These are phyloP conservation scores for Stromatinia cepivora DNA, from an alignment of 2,329 filamentous ascomycete species.

Conservation along the genomic window DNA sequence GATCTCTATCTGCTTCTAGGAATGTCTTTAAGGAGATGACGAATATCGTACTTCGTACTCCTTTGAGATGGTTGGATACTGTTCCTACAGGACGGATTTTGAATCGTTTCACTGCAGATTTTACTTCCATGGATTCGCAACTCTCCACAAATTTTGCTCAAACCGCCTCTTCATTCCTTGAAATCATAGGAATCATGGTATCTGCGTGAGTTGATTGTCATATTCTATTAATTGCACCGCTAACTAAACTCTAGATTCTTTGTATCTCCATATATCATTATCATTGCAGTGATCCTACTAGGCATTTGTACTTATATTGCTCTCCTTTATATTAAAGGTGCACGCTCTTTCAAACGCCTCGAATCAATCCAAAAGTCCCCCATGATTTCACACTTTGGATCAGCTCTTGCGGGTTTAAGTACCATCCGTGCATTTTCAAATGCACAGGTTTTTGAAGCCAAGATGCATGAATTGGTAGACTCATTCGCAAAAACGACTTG, in stretches of 20 bases:
- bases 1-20: slow-evolving; percentile 65
- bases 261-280: slow-evolving; percentile 64
- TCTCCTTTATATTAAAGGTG: slow-evolving; percentile 61
- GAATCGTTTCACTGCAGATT: slow-evolving; percentile 76
- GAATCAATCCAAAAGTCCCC: slow-evolving; percentile 75
- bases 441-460: slow-evolving; percentile 61
- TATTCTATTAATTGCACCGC: background rate
- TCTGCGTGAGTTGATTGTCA: slow-evolving; percentile 48
- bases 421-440: slow-evolving; percentile 75
- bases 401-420: slow-evolving; percentile 66
- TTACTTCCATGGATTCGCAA: slow-evolving; percentile 67
- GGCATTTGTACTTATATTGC: slow-evolving; percentile 45
- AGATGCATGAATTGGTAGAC: slow-evolving; percentile 69
- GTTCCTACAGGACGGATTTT: slow-evolving; percentile 72
- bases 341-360: slow-evolving; percentile 71
- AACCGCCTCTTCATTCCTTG: slow-evolving; percentile 56
- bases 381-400: slow-evolving; percentile 67
- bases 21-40: slow-evolving; percentile 65
- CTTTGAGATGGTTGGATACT: slow-evolving; percentile 74
- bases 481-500: slow-evolving; percentile 62
- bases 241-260: slow-evolving; percentile 43
- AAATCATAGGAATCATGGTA: slow-evolving; percentile 62
- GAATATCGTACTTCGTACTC: slow-evolving; percentile 65
- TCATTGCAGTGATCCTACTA: slow-evolving; percentile 50
- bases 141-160: slow-evolving; percentile 63